These are phyloP conservation scores for Gossypium davidsonii DNA, from an alignment of 441 rosid species.

Conservation along the genomic window DNA sequence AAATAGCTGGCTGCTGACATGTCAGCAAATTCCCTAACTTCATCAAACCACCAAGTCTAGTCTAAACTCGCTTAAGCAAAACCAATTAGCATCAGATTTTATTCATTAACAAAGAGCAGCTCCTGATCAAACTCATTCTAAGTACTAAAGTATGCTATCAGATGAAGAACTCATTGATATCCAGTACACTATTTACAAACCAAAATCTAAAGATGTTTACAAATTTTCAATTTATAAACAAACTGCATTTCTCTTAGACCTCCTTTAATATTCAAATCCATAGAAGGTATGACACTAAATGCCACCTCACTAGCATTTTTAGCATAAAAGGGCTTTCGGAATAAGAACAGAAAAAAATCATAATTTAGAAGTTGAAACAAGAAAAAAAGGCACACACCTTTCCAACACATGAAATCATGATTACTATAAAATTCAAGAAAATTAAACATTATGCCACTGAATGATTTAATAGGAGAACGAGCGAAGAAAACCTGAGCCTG, in stretches of 20 bases:
- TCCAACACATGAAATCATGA: not conserved
- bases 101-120: not conserved
- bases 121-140: not conserved
- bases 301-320: not conserved
- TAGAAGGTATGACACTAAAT: not conserved
- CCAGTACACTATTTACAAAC: not conserved
- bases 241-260: constrained; percentile 7
- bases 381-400: not conserved
- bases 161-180: not conserved
- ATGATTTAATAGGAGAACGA: not conserved
- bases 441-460: not conserved
- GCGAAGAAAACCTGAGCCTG: constrained; percentile 77
- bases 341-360: not conserved
- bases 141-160: not conserved
- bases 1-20: not conserved
- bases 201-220: constrained; percentile 1
- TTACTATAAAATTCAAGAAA: not conserved
- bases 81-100: not conserved
- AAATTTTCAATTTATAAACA: not conserved
- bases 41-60: not conserved
- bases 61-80: not conserved
- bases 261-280: not conserved
- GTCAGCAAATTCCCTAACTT: not conserved
- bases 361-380: not conserved
- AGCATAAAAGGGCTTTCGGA: not conserved